Percentiles rank a stretch among this genome's conserved stretches.
phyloP scores from a whole-genome alignment of 805 yeast species.

The Candida schatavii region DNA sequence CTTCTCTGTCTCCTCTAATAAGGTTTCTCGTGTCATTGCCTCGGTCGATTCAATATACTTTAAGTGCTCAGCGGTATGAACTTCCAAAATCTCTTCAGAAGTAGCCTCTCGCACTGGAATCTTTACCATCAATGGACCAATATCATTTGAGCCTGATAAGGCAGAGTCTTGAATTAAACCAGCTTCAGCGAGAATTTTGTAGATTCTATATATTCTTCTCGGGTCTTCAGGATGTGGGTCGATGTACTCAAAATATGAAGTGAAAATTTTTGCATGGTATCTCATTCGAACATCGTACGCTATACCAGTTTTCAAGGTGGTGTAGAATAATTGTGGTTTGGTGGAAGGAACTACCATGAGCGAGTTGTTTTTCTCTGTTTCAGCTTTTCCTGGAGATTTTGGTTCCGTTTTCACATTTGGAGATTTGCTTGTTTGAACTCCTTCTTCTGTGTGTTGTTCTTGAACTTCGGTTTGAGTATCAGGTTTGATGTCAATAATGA shows the following conservation, averaged over 20 bases:
- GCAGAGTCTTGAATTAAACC: conserved; percentile 83
- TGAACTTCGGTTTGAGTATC: background rate
- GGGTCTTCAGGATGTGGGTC: conserved; percentile 99
- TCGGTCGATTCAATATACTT: conserved; percentile 73
- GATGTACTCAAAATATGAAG: conserved; percentile 87
- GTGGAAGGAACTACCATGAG: conserved; percentile 52
- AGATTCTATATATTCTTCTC: conserved; percentile 88
- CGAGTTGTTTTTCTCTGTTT: conserved; percentile 2
- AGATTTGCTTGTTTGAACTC: background rate
- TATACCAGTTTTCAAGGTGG: conserved; percentile 83
- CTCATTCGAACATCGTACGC: conserved; percentile 97
- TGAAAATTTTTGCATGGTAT: conserved; percentile 91
- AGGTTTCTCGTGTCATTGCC: conserved; percentile 70
- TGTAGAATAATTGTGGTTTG: conserved; percentile 66
- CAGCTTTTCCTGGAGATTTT: background rate
- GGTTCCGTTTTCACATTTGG: background rate
- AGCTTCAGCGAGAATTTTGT: conserved; percentile 89
- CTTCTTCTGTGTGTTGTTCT: background rate
- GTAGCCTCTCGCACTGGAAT: conserved; percentile 90
- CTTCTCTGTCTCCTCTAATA: conserved; percentile 78
- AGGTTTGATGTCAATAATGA: background rate
- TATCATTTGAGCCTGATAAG: conserved; percentile 65
- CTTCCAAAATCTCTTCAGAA: conserved; percentile 78
- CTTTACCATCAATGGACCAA: conserved; percentile 85
- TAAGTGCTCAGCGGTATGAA: conserved; percentile 81